A percentile compares a stretch with the other conserved stretches of the same genome.
Evolutionary conservation across 2,329 filamentous ascomycete species (phyloP).

Genomic region (Colletotrichum sp.): DNA sequence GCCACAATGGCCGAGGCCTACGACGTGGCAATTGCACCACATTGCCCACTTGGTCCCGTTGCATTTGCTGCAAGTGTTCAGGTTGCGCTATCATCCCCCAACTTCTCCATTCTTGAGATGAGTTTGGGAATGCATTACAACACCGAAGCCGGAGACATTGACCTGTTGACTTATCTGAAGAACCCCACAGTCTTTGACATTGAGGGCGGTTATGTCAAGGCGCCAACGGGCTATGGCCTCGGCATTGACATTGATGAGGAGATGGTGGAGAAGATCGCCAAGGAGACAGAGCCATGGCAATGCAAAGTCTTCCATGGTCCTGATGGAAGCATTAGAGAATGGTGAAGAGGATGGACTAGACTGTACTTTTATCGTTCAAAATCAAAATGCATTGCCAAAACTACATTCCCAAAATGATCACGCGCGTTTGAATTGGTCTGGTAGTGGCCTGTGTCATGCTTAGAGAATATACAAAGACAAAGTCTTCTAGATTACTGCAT

Average conservation of each 20-base stretch:
- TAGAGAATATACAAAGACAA: neutral
- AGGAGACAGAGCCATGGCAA: constrained; percentile 57
- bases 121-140: constrained; percentile 76
- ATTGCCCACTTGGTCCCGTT: constrained; percentile 70
- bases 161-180: constrained; percentile 65
- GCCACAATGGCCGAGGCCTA: constrained; percentile 70
- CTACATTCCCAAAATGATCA: neutral
- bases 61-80: constrained; percentile 71
- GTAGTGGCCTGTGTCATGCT: fast-evolving
- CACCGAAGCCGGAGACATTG: constrained; percentile 42
- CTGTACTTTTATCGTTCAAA: neutral
- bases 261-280: constrained; percentile 57
- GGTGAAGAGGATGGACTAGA: constrained; percentile 40
- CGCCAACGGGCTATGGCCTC: constrained; percentile 58
- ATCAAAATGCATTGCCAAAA: neutral
- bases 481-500: neutral
- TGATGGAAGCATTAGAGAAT: constrained; percentile 64
- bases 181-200: constrained; percentile 65
- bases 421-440: neutral
- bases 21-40: constrained; percentile 69
- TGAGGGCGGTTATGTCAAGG: constrained; percentile 59
- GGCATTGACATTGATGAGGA: constrained; percentile 71
- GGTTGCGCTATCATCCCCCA: constrained; percentile 58
- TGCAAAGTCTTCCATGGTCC: constrained; percentile 63
- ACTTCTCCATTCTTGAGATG: constrained; percentile 74